Evolutionary conservation across 1,139 yeast genomes (phyloP).

Genomic region (Tardiomyces depauwii): DNA sequence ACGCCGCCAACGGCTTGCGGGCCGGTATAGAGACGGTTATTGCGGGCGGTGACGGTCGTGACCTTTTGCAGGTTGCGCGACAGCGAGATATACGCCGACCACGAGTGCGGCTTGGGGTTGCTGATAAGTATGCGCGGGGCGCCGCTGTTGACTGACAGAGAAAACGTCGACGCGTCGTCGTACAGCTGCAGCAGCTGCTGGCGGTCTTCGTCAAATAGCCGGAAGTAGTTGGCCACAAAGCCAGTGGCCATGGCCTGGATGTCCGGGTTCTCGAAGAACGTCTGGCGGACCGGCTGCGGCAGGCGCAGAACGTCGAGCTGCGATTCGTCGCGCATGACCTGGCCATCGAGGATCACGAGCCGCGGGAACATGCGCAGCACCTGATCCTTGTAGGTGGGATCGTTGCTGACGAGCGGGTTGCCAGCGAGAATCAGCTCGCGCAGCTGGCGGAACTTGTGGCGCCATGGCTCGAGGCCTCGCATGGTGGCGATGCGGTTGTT

Average conservation of each 20-base stretch:
- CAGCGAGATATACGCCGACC: constrained; percentile 32
- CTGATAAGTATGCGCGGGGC: constrained; percentile 21
- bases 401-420: constrained; percentile 52
- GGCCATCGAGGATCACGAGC: constrained; percentile 68
- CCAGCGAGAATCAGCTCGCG: constrained; percentile 68
- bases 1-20: constrained; percentile 49
- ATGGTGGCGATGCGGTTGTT: constrained; percentile 55
- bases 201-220: constrained; percentile 75
- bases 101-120: constrained; percentile 13
- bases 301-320: constrained; percentile 36
- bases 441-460: constrained; percentile 57
- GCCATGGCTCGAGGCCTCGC: constrained; percentile 62
- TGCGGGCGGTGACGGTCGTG: constrained; percentile 45
- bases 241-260: constrained; percentile 59
- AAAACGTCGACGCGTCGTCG: constrained; percentile 76
- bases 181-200: constrained; percentile 59
- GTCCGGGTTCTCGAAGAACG: constrained; percentile 75
- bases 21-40: constrained; percentile 58
- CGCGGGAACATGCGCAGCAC: constrained; percentile 67
- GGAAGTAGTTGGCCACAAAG: constrained; percentile 64
- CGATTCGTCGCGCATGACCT: constrained; percentile 60
- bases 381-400: constrained; percentile 46
- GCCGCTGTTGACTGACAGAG: constrained; percentile 45
- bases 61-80: constrained; percentile 72
- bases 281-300: constrained; percentile 40